phyloP scores from a whole-genome alignment of 192 early-diverging fungal species.

The Coemansia sp. region DNA sequence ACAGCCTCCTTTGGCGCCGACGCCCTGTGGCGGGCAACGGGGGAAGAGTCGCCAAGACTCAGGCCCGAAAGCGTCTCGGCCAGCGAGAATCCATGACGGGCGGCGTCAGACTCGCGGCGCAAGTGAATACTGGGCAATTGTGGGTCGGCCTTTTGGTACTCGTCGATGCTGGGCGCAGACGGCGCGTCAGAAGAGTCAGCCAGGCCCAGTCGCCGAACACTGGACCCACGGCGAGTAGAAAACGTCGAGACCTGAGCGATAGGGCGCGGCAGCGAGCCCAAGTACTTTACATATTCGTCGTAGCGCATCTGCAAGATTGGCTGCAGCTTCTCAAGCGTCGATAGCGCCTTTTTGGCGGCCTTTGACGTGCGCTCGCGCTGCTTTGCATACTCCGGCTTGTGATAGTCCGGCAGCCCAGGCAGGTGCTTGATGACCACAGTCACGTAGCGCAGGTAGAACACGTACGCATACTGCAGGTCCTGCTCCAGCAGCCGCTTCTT shows the following conservation, averaged over 20 bases:
- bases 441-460: constrained; percentile 68
- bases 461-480: constrained; percentile 68
- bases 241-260: constrained; percentile 38
- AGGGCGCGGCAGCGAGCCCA: constrained; percentile 31
- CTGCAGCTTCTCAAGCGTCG: constrained; percentile 59
- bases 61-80: constrained; percentile 31
- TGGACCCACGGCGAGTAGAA: constrained; percentile 23
- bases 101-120: constrained; percentile 23
- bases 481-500: constrained; percentile 61
- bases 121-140: background rate
- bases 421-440: constrained; percentile 64
- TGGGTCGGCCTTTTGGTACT: background rate
- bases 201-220: constrained; percentile 17
- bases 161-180: constrained; percentile 7
- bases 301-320: constrained; percentile 59
- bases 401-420: constrained; percentile 60
- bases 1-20: constrained; percentile 8
- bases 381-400: constrained; percentile 53
- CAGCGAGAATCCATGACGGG: constrained; percentile 34
- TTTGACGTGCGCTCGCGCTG: constrained; percentile 33
- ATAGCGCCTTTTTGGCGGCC: constrained; percentile 59
- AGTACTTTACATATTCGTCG: constrained; percentile 52
- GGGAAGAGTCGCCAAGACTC: constrained; percentile 9
- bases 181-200: background rate
- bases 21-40: background rate